A percentile compares a stretch with the other conserved stretches of the same genome.
These are phyloP conservation scores for Pythium rishiriense DNA, from an alignment of 352 stramenopile genomes.

Conservation along the genomic window DNA sequence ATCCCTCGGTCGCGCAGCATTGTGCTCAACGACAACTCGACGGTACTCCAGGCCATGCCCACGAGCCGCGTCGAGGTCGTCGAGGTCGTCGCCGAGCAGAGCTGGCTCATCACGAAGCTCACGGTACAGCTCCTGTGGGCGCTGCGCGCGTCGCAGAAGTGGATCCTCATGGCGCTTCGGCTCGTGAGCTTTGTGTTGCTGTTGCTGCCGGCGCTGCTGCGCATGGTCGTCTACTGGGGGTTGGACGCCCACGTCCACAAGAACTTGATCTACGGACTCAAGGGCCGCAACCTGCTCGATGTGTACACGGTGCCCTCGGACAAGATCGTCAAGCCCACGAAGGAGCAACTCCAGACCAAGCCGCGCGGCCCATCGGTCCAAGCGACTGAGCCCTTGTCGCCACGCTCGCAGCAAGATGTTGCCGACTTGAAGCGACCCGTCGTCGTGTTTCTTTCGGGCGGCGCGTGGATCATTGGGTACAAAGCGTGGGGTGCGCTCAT, in stretches of 20 bases:
- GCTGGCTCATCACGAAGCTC: slow-evolving; percentile 74
- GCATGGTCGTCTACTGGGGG: slow-evolving; percentile 63
- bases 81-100: slow-evolving; percentile 66
- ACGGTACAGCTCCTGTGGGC: slow-evolving; percentile 67
- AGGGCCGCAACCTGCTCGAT: slow-evolving; percentile 79
- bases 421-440: slow-evolving; percentile 47
- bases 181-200: slow-evolving; percentile 66
- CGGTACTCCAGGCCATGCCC: slow-evolving; percentile 50
- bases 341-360: slow-evolving; percentile 22
- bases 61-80: slow-evolving; percentile 47
- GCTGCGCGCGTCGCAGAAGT: slow-evolving; percentile 64
- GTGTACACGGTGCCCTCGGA: slow-evolving; percentile 68
- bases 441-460: slow-evolving; percentile 89
- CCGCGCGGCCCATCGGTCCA: slow-evolving; percentile 15
- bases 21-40: slow-evolving; percentile 41
- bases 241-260: slow-evolving; percentile 62
- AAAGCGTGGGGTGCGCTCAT: slow-evolving; percentile 91
- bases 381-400: neutral
- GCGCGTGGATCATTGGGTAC: slow-evolving; percentile 93
- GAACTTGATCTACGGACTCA: slow-evolving; percentile 80
- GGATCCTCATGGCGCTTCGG: slow-evolving; percentile 66
- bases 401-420: neutral
- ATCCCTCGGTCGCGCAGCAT: slow-evolving; percentile 52
- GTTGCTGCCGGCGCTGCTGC: slow-evolving; percentile 52
- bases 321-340: slow-evolving; percentile 24